phyloP scores from a whole-genome alignment of 2,329 filamentous ascomycete species.

The Cercospora janseana region DNA sequence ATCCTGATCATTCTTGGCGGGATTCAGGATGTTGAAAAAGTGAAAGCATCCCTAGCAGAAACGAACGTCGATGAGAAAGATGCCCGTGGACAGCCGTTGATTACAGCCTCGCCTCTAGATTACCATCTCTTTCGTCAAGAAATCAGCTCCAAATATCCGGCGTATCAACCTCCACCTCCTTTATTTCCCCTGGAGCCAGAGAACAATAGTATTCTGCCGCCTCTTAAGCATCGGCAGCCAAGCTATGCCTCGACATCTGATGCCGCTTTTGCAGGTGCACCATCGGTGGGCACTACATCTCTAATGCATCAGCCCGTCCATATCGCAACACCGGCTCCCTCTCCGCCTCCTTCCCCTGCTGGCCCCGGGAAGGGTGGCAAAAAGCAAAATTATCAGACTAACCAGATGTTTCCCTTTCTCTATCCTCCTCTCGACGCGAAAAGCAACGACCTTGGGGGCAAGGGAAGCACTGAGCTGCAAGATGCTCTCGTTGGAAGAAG shows the following conservation, averaged over 20 bases:
- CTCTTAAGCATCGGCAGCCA: conserved; percentile 70
- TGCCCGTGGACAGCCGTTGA: conserved; percentile 67
- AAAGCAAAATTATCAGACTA: conserved; percentile 99
- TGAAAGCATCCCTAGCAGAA: conserved; percentile 71
- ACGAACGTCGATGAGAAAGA: conserved; percentile 53
- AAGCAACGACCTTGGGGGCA: conserved; percentile 87
- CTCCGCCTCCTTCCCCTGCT: conserved; percentile 87
- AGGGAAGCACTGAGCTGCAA: conserved; percentile 77
- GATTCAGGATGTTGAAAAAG: conserved; percentile 65
- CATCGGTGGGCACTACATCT: conserved; percentile 56
- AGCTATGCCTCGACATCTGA: conserved; percentile 33
- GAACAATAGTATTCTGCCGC: conserved; percentile 85
- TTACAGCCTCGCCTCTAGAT: conserved; percentile 90
- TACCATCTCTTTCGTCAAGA: conserved; percentile 97
- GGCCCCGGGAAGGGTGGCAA: conserved; percentile 85
- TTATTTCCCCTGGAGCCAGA: conserved; percentile 83
- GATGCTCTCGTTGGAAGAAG: conserved; percentile 75
- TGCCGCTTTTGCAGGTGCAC: conserved; percentile 47
- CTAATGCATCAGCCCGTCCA: conserved; percentile 96
- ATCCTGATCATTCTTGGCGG: conserved; percentile 83
- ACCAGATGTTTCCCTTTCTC: conserved; percentile 97
- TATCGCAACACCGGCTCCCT: conserved; percentile 96
- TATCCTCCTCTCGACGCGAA: conserved; percentile 88
- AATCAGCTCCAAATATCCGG: conserved; percentile 95
- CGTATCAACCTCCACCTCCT: conserved; percentile 85